These are phyloP conservation scores for Fusarium stilboides DNA, from an alignment of 2,329 filamentous ascomycete species.

Conservation along the genomic window DNA sequence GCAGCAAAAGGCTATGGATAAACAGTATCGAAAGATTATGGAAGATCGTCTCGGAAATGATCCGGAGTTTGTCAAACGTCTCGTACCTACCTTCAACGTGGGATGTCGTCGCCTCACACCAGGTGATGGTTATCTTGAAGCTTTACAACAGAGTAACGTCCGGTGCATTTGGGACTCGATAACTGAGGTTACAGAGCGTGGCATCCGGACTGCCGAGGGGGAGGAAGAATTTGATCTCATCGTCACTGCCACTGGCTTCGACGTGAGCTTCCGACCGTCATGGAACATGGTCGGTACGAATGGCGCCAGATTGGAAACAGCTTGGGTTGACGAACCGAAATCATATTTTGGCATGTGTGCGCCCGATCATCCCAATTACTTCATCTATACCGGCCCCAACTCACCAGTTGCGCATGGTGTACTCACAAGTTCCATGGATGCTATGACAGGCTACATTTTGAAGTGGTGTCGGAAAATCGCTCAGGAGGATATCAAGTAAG, in stretches of 20 bases:
- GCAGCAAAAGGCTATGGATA: not conserved
- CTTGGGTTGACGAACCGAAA: slow-evolving; percentile 17
- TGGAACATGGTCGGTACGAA: slow-evolving; percentile 8
- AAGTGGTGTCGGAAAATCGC: slow-evolving; percentile 14
- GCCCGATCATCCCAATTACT: slow-evolving; percentile 1
- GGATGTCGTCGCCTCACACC: slow-evolving; percentile 47
- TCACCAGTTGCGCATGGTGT: slow-evolving; percentile 1
- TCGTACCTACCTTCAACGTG: slow-evolving; percentile 40
- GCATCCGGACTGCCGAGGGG: slow-evolving; percentile 7
- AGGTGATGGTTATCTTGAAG: slow-evolving; percentile 48
- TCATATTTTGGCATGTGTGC: slow-evolving; percentile 22
- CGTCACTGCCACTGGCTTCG: slow-evolving; percentile 32
- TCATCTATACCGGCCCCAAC: slow-evolving; percentile 5
- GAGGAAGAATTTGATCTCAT: slow-evolving; percentile 28
- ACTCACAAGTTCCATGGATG: no score
- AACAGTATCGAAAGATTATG: slow-evolving; percentile 25
- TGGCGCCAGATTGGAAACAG: slow-evolving; percentile 1
- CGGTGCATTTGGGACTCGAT: slow-evolving; percentile 14
- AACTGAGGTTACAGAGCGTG: slow-evolving; percentile 9
- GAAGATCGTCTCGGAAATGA: slow-evolving; percentile 16
- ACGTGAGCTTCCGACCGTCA: slow-evolving; percentile 26
- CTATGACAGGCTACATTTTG: no score
- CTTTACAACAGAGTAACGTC: slow-evolving; percentile 31
- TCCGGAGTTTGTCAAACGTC: slow-evolving; percentile 21
- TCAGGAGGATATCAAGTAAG: slow-evolving; percentile 17